phyloP scores from a whole-genome alignment of 768 basidiomycete genomes.

The Suillus occidentalis region DNA sequence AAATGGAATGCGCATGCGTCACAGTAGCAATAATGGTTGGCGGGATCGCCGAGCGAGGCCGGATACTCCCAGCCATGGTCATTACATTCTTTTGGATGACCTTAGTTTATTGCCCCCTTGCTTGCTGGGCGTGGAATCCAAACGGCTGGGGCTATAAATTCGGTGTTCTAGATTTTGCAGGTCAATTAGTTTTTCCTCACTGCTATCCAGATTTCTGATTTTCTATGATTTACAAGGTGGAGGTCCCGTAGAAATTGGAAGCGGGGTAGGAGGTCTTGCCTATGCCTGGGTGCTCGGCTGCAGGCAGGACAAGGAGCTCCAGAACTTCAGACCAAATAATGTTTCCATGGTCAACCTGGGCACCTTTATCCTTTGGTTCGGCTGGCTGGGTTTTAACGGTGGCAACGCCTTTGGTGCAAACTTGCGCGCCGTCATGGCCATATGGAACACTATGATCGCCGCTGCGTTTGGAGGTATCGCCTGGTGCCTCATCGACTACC shows the following conservation, averaged over 20 bases:
- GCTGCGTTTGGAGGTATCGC: slow-evolving; percentile 83
- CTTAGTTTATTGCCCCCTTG: slow-evolving; percentile 84
- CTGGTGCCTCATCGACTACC: slow-evolving; percentile 81
- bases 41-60: slow-evolving; percentile 83
- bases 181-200: slow-evolving; percentile 26
- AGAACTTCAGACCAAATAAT: slow-evolving; percentile 87
- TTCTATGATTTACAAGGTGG: slow-evolving; percentile 50
- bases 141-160: slow-evolving; percentile 85
- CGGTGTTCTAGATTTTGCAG: slow-evolving; percentile 91
- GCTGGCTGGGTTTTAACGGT: slow-evolving; percentile 87
- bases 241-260: slow-evolving; percentile 85
- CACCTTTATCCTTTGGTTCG: slow-evolving; percentile 86
- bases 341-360: slow-evolving; percentile 82
- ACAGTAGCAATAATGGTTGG: slow-evolving; percentile 77
- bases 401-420: slow-evolving; percentile 88
- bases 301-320: slow-evolving; percentile 66
- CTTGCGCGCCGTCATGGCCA: slow-evolving; percentile 79
- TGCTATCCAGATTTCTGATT: slow-evolving; percentile 2
- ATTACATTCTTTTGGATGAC: slow-evolving; percentile 86
- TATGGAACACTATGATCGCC: slow-evolving; percentile 87
- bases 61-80: slow-evolving; percentile 78
- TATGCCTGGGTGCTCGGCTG: slow-evolving; percentile 86
- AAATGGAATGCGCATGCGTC: slow-evolving; percentile 84
- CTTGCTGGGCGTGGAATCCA: slow-evolving; percentile 79
- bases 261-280: slow-evolving; percentile 82